Evolutionary conservation across 305 asterid genomes (phyloP).

Genomic region (Fraxinus ornus): DNA sequence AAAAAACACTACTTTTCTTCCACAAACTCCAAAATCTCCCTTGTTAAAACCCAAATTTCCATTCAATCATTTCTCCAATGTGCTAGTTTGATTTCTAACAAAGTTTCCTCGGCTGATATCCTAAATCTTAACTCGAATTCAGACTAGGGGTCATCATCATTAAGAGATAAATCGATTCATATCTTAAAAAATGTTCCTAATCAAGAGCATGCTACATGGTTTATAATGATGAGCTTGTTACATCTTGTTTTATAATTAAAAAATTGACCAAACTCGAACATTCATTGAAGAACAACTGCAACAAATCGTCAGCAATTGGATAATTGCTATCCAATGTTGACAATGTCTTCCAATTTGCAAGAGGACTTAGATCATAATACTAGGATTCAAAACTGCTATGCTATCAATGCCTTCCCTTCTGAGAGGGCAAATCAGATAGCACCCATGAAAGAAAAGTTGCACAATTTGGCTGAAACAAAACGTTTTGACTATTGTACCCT

Average conservation of each 20-base stretch:
- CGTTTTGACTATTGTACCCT: neutral
- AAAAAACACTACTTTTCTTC: neutral
- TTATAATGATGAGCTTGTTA: neutral
- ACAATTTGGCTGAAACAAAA: neutral
- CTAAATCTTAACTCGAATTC: neutral
- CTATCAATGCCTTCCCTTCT: neutral
- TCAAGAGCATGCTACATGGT: neutral
- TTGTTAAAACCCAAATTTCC: neutral
- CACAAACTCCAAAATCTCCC: neutral
- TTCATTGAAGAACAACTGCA: neutral
- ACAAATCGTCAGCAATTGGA: neutral
- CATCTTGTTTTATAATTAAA: neutral
- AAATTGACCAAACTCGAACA: neutral
- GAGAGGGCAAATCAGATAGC: neutral
- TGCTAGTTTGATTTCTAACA: neutral
- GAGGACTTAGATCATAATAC: neutral
- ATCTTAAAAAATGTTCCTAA: neutral
- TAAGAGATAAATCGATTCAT: neutral
- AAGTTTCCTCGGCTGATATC: neutral
- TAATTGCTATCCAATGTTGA: neutral
- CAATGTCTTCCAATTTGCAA: neutral
- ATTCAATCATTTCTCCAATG: neutral
- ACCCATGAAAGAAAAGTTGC: neutral
- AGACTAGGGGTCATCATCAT: neutral
- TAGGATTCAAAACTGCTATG: neutral